Evolutionary conservation across 2,329 filamentous ascomycete genomes (phyloP), one percentile per base, ranked within the genome.

Genomic region (Talaromyces atroroseus): DNA sequence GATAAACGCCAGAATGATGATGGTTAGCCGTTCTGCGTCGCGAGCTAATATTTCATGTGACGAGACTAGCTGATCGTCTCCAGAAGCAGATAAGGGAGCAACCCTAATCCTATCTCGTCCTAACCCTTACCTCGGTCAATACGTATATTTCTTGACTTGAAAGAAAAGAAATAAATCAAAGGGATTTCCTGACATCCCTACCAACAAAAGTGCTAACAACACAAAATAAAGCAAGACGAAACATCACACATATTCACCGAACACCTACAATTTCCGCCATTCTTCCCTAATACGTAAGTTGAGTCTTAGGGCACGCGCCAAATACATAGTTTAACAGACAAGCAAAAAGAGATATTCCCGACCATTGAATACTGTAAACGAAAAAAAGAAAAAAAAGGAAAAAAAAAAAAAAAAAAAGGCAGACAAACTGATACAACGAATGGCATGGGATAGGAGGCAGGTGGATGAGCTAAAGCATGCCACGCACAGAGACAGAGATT

Each of bases 391-490:
- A 26, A 26, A 8, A 29, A 18, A 38, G 24, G 21, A n/a, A n/a
- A 40, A 12, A 16, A n/a, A 16, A 34, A 5, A 26, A 26, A 4
- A 26, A 26, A 26, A 8, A 29, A 18, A 38, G 24, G 21, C 14
- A n/a, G 20, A 23, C 29, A 55, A 49, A 55, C 48, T 49, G 34
- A 40, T 56, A 49, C 54, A 54, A 45, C n/a, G 44, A 54, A 48
- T 47, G 48, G 32, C 20, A 40, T 18, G 16, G 34, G 47, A n/a
- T 16, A n/a, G 36, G 36, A n/a, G n/a, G n/a, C n/a, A n/a, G n/a
- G n/a, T n/a, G n/a, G n/a, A n/a, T n/a, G n/a, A n/a, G n/a, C n/a
- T n/a, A n/a, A n/a, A n/a, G n/a, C n/a, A n/a, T n/a, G n/a, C n/a
- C n/a, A n/a, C n/a, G n/a, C n/a, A n/a, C n/a, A n/a, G n/a, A n/a